Conservation (phyloP, 2,329 filamentous ascomycete species). For the Fusarium sp. region DNA sequence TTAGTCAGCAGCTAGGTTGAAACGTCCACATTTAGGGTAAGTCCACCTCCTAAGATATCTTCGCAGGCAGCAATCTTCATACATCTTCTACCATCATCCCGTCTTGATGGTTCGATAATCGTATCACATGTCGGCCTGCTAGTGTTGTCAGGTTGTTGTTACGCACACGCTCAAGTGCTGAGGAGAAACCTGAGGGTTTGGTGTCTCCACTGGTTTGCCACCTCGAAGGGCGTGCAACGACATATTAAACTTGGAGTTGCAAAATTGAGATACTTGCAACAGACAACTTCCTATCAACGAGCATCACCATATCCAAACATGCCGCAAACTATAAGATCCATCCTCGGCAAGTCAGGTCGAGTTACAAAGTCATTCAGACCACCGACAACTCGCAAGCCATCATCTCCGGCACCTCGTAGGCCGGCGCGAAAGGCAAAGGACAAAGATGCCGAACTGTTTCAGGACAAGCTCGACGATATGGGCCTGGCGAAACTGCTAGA, state of each 20-base stretch:
- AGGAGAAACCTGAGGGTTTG: not conserved
- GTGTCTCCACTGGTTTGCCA: conserved; percentile 34
- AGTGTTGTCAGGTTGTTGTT: not conserved
- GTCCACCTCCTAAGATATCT: not conserved
- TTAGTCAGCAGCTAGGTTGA: not conserved
- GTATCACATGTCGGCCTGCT: not conserved
- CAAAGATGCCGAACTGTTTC: conserved; percentile 48
- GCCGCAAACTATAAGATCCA: conserved; percentile 53
- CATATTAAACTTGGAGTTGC: not conserved
- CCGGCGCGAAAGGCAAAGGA: conserved; percentile 37
- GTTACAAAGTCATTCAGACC: conserved; percentile 48
- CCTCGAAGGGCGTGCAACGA: conserved; percentile 16
- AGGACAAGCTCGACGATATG: conserved; percentile 68
- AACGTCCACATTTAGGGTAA: not conserved
- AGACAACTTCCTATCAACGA: not conserved
- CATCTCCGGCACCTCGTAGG: conserved; percentile 44
- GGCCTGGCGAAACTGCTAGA: conserved; percentile 68
- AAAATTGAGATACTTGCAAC: not conserved
- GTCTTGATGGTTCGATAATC: not conserved
- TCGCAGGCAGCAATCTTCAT: conserved; percentile 6
- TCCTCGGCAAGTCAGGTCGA: conserved; percentile 52
- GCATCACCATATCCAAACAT: not conserved
- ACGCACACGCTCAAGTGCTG: not conserved
- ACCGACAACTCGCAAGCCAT: conserved; percentile 21
- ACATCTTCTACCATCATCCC: not conserved